These are phyloP conservation scores for Paramecium octaurelia DNA, from an alignment of 73 alveolate species.

Conservation along the genomic window DNA sequence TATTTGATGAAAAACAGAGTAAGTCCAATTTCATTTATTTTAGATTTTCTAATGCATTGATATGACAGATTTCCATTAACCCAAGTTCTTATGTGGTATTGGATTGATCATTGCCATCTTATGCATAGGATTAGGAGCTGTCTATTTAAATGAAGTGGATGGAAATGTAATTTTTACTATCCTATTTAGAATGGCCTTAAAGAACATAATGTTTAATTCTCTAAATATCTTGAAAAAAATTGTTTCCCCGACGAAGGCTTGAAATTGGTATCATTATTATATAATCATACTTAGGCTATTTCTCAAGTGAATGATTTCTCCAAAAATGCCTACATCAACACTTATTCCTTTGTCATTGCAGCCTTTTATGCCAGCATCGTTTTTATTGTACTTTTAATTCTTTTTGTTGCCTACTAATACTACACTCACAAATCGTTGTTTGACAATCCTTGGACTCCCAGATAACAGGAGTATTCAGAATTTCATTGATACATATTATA, in stretches of 20 bases:
- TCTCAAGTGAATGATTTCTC: background rate
- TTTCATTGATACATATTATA: background rate
- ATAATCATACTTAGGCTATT: background rate
- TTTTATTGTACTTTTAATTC: background rate
- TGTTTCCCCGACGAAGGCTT: conserved; percentile 16
- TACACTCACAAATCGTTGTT: background rate
- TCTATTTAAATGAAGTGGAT: background rate
- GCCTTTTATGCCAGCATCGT: background rate
- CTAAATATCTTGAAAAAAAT: background rate
- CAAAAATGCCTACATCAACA: background rate
- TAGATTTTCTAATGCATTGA: background rate
- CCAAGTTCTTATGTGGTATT: background rate
- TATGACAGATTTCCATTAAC: conserved; percentile 35
- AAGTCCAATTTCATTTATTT: background rate
- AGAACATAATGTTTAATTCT: background rate
- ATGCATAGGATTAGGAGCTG: background rate
- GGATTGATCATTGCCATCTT: background rate
- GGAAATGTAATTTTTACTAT: background rate
- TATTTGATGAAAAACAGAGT: conserved; percentile 7
- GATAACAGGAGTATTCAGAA: background rate
- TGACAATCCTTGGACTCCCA: background rate
- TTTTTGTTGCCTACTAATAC: background rate
- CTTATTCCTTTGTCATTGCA: background rate
- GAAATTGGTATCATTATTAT: background rate
- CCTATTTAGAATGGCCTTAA: conserved; percentile 4